phyloP scores from a whole-genome alignment of 441 rosid species.

The Erysimum pusillum region DNA sequence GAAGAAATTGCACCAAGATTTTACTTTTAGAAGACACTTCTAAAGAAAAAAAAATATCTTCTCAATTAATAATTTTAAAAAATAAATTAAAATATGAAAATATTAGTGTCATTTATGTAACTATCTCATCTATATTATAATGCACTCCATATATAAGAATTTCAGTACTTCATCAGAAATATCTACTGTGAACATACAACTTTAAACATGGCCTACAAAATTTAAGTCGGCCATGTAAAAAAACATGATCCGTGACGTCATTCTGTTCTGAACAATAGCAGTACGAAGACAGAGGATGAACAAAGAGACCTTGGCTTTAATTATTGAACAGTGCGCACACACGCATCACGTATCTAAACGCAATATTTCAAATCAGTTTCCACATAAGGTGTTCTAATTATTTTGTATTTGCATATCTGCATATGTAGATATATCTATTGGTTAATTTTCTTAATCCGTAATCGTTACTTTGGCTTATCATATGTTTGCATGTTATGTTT shows the following conservation, averaged over 20 bases:
- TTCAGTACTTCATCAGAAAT: background rate
- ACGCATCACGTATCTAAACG: slow-evolving; percentile 25
- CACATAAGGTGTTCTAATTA: slow-evolving; percentile 1
- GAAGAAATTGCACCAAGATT: background rate
- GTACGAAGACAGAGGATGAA: slow-evolving; percentile 19
- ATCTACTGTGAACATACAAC: slow-evolving; percentile 2
- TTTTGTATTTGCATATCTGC: background rate
- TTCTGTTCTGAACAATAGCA: slow-evolving; percentile 7
- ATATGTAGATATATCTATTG: background rate
- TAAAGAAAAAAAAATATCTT: background rate
- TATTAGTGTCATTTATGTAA: background rate
- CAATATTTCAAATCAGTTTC: slow-evolving; percentile 31
- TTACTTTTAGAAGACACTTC: background rate
- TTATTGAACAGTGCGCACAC: slow-evolving; percentile 15
- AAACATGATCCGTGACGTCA: background rate
- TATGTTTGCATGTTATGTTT: background rate
- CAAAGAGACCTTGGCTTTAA: background rate
- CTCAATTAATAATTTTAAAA: background rate
- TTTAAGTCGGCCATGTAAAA: slow-evolving; percentile 29
- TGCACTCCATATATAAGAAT: background rate
- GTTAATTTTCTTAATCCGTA: background rate
- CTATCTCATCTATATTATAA: background rate
- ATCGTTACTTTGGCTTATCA: background rate
- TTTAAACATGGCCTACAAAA: slow-evolving; percentile 11
- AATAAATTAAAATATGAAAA: background rate